Percentiles rank a stretch among this genome's conserved stretches.
phyloP scores from a whole-genome alignment of 495 filamentous ascomycete species.

The Hypomontagnella submonticulosa region DNA sequence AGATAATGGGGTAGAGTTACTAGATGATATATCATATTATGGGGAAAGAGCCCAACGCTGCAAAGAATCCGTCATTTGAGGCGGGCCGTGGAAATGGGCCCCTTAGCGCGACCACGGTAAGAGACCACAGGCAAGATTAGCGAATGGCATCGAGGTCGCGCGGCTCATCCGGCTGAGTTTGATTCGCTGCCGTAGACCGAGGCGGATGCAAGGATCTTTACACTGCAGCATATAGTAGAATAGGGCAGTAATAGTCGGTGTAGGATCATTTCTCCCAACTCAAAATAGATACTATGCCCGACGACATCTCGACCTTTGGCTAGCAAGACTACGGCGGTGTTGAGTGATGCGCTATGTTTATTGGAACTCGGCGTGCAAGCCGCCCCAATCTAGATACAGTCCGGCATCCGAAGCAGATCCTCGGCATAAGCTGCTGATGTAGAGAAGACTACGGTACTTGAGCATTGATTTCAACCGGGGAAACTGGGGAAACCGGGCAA shows the following conservation, averaged over 20 bases:
- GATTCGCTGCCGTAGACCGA: slow-evolving; percentile 32
- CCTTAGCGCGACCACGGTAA: slow-evolving; percentile 37
- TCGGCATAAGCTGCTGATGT: too few relatives aligned
- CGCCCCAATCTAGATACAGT: background rate
- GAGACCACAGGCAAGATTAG: slow-evolving; percentile 34
- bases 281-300: slow-evolving; percentile 22
- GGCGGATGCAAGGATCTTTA: slow-evolving; percentile 37
- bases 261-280: slow-evolving; percentile 11
- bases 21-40: slow-evolving; percentile 40
- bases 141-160: slow-evolving; percentile 39
- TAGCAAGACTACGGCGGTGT: slow-evolving; percentile 2
- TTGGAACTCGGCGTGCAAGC: slow-evolving; percentile 19
- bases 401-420: background rate
- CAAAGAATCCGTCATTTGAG: slow-evolving; percentile 43
- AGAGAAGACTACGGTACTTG: too few relatives aligned
- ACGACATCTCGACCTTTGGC: slow-evolving; percentile 5
- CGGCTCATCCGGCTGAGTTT: slow-evolving; percentile 39
- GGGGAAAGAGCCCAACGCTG: slow-evolving; percentile 41
- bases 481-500: too few relatives aligned
- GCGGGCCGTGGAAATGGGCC: slow-evolving; percentile 30
- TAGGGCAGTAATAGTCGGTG: slow-evolving; percentile 41
- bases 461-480: too few relatives aligned
- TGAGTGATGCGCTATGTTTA: slow-evolving; percentile 22
- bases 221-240: slow-evolving; percentile 38
- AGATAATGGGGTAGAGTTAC: slow-evolving; percentile 24